phyloP scores from a whole-genome alignment of 306 rosid species.

The Quercus rubra region DNA sequence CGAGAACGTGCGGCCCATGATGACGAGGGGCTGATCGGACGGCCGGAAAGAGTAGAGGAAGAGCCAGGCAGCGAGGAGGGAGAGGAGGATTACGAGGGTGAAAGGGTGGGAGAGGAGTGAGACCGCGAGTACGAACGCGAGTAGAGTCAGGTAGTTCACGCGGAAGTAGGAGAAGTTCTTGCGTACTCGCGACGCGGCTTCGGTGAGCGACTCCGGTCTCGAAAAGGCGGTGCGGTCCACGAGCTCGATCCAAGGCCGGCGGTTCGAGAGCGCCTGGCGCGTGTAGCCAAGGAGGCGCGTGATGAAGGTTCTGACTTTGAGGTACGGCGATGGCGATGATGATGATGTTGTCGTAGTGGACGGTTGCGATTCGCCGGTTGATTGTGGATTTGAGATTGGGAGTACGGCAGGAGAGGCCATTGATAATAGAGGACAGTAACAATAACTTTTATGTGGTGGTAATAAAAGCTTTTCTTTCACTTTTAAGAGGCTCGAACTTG shows the following conservation, averaged over 20 bases:
- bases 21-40: conserved; percentile 33
- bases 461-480: no score
- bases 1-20: conserved; percentile 18
- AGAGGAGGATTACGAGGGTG: conserved; percentile 26
- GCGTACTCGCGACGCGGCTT: conserved; percentile 38
- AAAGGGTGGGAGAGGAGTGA: conserved; percentile 43
- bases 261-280: conserved; percentile 22
- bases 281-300: conserved; percentile 26
- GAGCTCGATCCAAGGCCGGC: conserved; percentile 44
- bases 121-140: conserved; percentile 23
- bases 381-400: background rate
- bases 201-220: conserved; percentile 28
- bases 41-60: conserved; percentile 34
- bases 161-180: conserved; percentile 43
- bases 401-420: background rate
- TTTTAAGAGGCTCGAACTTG: background rate
- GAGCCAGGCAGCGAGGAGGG: conserved; percentile 40
- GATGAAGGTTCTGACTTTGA: conserved; percentile 13
- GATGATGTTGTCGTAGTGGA: background rate
- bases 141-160: conserved; percentile 39
- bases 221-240: conserved; percentile 40
- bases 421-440: no score
- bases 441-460: no score
- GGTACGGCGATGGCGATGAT: background rate
- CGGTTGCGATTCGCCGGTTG: conserved; percentile 21